Base-by-base conservation (phyloP, 495 filamentous ascomycete genomes). In the Penicillium pulvis region DNA sequence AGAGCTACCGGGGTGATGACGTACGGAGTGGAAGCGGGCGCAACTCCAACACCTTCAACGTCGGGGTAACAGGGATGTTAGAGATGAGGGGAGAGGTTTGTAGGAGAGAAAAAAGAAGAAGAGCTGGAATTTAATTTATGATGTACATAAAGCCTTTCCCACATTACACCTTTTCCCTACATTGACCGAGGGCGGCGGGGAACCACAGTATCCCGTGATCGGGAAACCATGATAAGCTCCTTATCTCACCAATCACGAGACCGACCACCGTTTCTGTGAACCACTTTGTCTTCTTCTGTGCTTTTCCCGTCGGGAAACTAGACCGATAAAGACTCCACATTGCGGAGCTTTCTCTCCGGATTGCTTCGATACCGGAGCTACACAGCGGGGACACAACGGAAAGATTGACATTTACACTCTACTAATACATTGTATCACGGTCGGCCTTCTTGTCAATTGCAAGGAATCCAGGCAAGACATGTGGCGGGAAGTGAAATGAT, bases 301-400 rank as follows among this genome's bases (percentile, higher is more conserved):
- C 3, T 12, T 60, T 64, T 59, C 28, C 60, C 54, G 61, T 23
- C 61, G 61, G 61, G 51, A 64, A 64, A 64, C 49, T 57, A 3
- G 26, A 53, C 54, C 55, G 59, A 57, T 59, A 55, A 55, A 59
- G 51, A 43, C 51, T 53, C 51, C 51, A 53, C 31, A 39, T 26
- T 41, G 33, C 24, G 51, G 50, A 52, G 31, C 14, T 23, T 23
- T 16, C 48, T 51, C 44, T 47, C 44, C 44, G 44, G 43, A 46
- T 46, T 46, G 20, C 24, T 47, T 47, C 46, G 46, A 49, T 28
- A 49, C 46, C 46, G 46, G 46, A 49, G 46, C 46, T 49, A 30
- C 26, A 28, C 26, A 30, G 46, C 46, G 46, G 24, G 26, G 24
- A 30, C 24, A 30, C 20, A 47, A 24, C 46, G 26, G 24, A 31